A percentile compares a stretch with the other conserved stretches of the same genome.
phyloP scores from a whole-genome alignment of 2,329 filamentous ascomycete species.

The Clarireedia paspali region DNA sequence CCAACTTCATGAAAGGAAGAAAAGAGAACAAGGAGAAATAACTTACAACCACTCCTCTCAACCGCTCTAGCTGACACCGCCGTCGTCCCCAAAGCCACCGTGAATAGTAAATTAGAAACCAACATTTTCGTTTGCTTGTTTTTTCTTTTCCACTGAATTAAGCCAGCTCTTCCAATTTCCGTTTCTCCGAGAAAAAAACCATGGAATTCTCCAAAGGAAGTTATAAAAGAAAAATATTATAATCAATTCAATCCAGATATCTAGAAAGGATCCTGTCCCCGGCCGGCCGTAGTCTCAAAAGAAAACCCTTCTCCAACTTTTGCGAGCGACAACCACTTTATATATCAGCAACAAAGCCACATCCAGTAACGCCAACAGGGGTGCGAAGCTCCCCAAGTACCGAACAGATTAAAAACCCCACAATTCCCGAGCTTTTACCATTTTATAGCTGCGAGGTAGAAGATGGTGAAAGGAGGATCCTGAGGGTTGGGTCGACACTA shows the following conservation, averaged over 20 bases:
- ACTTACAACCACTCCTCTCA: conserved; percentile 1
- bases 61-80: conserved; percentile 2
- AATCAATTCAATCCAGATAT: background rate
- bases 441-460: background rate
- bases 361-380: background rate
- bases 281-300: conserved; percentile 3
- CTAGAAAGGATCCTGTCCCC: background rate
- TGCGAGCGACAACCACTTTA: background rate
- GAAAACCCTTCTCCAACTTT: background rate
- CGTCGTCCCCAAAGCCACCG: background rate
- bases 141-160: background rate
- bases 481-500: no score
- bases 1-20: background rate
- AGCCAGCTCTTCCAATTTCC: no score
- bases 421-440: background rate
- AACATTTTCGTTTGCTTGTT: background rate
- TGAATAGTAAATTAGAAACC: background rate
- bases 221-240: background rate
- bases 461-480: no score
- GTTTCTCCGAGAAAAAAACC: no score
- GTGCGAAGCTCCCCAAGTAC: background rate
- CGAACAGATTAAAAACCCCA: background rate
- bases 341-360: background rate
- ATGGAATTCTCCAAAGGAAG: no score
- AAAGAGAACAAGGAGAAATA: background rate